phyloP scores from a whole-genome alignment of 2,329 filamentous ascomycete genomes.

The Zymoseptoria tritici region DNA sequence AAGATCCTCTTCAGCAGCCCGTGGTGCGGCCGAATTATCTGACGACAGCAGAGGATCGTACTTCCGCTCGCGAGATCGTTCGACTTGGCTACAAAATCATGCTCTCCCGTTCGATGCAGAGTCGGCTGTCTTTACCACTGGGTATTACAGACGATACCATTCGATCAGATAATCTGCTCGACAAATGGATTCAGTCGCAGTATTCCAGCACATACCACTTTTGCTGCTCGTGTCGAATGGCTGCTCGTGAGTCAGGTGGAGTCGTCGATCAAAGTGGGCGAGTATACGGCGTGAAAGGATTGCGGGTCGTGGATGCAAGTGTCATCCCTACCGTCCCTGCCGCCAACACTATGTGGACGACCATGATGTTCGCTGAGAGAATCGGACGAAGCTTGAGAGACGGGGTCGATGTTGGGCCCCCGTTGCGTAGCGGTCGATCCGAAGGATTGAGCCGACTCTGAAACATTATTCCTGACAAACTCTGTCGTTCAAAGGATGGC shows the following conservation, averaged over 20 bases:
- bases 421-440: too few relatives aligned
- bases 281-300: conserved; percentile 13
- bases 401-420: neutral
- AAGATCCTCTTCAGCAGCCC: too few relatives aligned
- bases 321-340: conserved; percentile 14
- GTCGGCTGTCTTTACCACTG: conserved; percentile 3
- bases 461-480: too few relatives aligned
- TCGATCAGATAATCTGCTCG: conserved; percentile 2
- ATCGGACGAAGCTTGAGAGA: conserved; percentile 7
- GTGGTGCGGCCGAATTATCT: too few relatives aligned
- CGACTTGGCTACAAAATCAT: conserved; percentile 5
- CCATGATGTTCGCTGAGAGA: conserved; percentile 9
- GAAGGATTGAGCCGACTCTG: neutral
- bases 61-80: neutral
- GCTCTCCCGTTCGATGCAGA: conserved; percentile 3
- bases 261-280: conserved; percentile 10
- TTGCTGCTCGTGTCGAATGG: conserved; percentile 10
- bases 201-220: conserved; percentile 10
- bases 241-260: conserved; percentile 5
- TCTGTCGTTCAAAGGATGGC: too few relatives aligned
- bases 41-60: too few relatives aligned
- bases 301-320: conserved; percentile 21
- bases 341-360: conserved; percentile 11
- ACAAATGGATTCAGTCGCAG: conserved; percentile 8
- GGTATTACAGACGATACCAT: conserved; percentile 1